Evolutionary conservation across 2,329 filamentous ascomycete species (phyloP), one percentile per base, ranked within the genome.

Genomic region (Colletotrichum trifolii): DNA sequence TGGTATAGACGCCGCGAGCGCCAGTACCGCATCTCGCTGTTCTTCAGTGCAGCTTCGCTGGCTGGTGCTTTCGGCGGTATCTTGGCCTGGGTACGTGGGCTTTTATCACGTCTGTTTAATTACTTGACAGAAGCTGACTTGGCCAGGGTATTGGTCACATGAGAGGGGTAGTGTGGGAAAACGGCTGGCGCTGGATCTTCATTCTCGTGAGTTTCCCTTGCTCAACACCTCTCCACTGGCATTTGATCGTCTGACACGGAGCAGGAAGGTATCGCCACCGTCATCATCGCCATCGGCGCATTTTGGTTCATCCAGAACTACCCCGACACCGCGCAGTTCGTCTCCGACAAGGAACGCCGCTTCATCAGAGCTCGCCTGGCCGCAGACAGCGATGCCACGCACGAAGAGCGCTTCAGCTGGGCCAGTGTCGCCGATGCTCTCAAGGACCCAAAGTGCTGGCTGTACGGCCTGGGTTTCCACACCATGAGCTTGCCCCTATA

Each of bases 391-490:
- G 91, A 94, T 71, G 87, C 90, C 0, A 92, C 87, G 0, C 85
- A 88, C 6, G 79, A 89, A 52, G 91, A 95, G 69, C 72, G 78
- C 0, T 94, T 94, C 71, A 85, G 78, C 4, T 94, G 91, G 92
- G 74, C 69, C 0, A 88, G 89, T 17, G 91, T 94, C 0, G 61
- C 75, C 33, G 80, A 85, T 15, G 91, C 91, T 0, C 74, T 92
- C 45, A 85, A 82, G 12, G 89, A 94, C 69, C 85, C 86, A 2
- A 92, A 89, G 72, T 89, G 89, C 71, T 92, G 88, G 88, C 81
- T 94, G 0, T 94, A 94, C 68, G 89, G 89, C 0, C 73, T 92
- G 0, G 86, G 84, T 0, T 93, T 92, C 70, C 90, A 93, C 73
- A 92, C 89, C 6, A 88, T 93, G 82, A 90, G 87, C 61, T 75